These are phyloP conservation scores for Colletotrichum sublineola DNA, from an alignment of 2,329 filamentous ascomycete genomes.

Conservation along the genomic window DNA sequence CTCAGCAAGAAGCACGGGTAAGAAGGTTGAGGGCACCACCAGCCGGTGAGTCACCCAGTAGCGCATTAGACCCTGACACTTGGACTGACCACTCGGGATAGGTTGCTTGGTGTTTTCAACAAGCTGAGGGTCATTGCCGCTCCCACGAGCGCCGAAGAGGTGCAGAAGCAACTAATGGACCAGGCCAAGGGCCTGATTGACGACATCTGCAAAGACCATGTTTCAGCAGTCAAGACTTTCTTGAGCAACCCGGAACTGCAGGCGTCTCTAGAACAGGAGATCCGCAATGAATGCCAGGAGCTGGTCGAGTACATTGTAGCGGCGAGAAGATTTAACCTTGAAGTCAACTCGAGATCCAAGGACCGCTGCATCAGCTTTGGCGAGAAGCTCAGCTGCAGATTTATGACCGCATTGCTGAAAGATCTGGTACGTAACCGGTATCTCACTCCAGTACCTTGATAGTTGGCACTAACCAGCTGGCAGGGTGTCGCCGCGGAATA, in stretches of 20 bases:
- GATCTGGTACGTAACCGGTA: conserved; percentile 67
- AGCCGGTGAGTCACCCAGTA: conserved; percentile 78
- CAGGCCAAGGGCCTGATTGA: conserved; percentile 82
- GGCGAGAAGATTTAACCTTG: conserved; percentile 75
- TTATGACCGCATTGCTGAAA: conserved; percentile 87
- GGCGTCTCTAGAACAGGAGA: conserved; percentile 71
- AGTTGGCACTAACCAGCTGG: conserved; percentile 46
- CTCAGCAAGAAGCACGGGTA: conserved; percentile 93
- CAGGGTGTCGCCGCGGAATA: conserved; percentile 87
- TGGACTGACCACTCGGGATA: conserved; percentile 46
- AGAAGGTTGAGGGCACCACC: conserved; percentile 94
- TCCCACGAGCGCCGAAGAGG: conserved; percentile 65
- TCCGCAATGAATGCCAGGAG: conserved; percentile 84
- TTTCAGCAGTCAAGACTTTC: conserved; percentile 76
- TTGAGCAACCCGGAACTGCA: conserved; percentile 70
- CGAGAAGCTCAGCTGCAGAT: conserved; percentile 94
- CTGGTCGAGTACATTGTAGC: conserved; percentile 80
- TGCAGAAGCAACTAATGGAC: conserved; percentile 67
- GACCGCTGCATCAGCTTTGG: conserved; percentile 94
- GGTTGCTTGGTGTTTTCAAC: conserved; percentile 71
- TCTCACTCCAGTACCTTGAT: neutral
- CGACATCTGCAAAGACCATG: conserved; percentile 86
- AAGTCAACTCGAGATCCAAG: conserved; percentile 83
- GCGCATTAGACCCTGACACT: neutral
- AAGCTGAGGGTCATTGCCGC: conserved; percentile 68